phyloP scores from a whole-genome alignment of 257 asterid species.

The Penstemon barbatus region DNA sequence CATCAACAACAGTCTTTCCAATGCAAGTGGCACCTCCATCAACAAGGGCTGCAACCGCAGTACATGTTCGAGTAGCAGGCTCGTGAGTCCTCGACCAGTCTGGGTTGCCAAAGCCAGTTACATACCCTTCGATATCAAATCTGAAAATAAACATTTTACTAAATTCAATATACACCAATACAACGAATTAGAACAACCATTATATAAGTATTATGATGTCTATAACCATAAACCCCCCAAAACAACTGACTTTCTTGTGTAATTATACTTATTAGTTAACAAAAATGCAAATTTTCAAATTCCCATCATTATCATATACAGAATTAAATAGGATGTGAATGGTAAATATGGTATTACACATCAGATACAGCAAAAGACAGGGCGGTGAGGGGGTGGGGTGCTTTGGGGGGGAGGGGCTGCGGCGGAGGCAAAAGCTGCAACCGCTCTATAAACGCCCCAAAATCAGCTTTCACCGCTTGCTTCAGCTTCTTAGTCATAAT shows the following conservation, averaged over 20 bases:
- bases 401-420: slow-evolving; percentile 97
- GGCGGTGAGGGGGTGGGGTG: slow-evolving; percentile 89
- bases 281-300: too few species aligned
- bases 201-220: too few species aligned
- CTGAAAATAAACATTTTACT: slow-evolving; percentile 48
- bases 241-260: too few species aligned
- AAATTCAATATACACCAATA: neutral
- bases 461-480: slow-evolving; percentile 73
- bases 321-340: neutral
- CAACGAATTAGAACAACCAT: too few species aligned
- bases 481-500: slow-evolving; percentile 80
- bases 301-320: too few species aligned
- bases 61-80: slow-evolving; percentile 68
- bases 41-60: slow-evolving; percentile 76
- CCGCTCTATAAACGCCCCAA: slow-evolving; percentile 87
- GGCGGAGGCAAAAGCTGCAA: slow-evolving; percentile 97
- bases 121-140: slow-evolving; percentile 73
- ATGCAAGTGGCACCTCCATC: slow-evolving; percentile 91
- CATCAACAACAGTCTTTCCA: slow-evolving; percentile 87
- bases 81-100: slow-evolving; percentile 88
- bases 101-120: slow-evolving; percentile 93
- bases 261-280: too few species aligned
- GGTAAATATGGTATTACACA: slow-evolving; percentile 51
- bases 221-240: too few species aligned
- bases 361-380: slow-evolving; percentile 89